These are phyloP conservation scores for Trichoderma gracile DNA, from an alignment of 2,329 filamentous ascomycete species.

Conservation along the genomic window DNA sequence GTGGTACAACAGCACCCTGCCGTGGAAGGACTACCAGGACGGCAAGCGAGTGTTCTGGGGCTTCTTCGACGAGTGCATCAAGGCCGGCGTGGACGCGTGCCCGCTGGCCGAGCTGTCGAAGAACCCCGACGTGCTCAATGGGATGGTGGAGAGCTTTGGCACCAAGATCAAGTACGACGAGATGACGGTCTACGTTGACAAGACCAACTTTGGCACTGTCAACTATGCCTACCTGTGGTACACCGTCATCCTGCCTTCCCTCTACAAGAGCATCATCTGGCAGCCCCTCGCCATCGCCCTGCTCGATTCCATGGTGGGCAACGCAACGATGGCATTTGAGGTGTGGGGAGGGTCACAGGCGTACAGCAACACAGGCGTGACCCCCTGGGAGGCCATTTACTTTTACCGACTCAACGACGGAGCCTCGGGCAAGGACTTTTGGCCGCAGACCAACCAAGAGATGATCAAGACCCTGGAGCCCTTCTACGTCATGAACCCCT, in stretches of 20 bases:
- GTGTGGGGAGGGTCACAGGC: not conserved
- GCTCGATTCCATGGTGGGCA: constrained; percentile 41
- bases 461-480: constrained; percentile 41
- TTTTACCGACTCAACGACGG: constrained; percentile 36
- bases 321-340: constrained; percentile 40
- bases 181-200: constrained; percentile 46
- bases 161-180: constrained; percentile 42
- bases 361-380: not conserved
- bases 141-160: constrained; percentile 39
- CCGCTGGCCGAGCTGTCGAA: constrained; percentile 42
- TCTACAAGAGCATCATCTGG: constrained; percentile 45
- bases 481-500: constrained; percentile 38
- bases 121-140: constrained; percentile 40
- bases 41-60: constrained; percentile 37
- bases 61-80: constrained; percentile 41
- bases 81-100: constrained; percentile 48
- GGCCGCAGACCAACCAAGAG: constrained; percentile 38
- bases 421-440: constrained; percentile 30
- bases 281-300: constrained; percentile 40
- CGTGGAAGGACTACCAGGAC: constrained; percentile 35
- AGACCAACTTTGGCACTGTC: constrained; percentile 42
- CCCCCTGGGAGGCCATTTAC: constrained; percentile 33
- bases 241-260: constrained; percentile 41
- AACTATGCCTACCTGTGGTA: constrained; percentile 41
- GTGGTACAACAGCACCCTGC: constrained; percentile 36